These are phyloP conservation scores for Tuber umbilicatum DNA, from an alignment of 495 filamentous ascomycete genomes.

Conservation along the genomic window DNA sequence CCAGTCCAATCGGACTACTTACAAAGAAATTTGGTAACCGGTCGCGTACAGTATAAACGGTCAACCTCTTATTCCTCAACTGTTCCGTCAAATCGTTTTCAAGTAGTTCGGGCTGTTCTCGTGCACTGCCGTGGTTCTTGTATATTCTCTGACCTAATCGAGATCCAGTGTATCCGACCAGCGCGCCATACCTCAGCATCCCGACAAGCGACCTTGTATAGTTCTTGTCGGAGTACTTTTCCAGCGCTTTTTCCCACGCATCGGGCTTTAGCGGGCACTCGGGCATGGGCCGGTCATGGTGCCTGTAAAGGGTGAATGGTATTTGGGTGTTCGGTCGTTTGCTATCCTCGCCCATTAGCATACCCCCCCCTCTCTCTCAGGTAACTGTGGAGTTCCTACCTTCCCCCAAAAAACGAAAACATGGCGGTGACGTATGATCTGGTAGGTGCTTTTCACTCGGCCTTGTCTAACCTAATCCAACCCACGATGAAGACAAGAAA, in stretches of 20 bases:
- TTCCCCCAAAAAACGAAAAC: neutral
- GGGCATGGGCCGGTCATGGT: neutral
- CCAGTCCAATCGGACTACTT: neutral
- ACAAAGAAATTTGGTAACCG: neutral
- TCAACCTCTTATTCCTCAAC: neutral
- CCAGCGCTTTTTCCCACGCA: constrained; percentile 2
- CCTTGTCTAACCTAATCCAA: neutral
- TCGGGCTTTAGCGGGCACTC: neutral
- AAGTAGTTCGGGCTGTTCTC: neutral
- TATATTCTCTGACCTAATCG: neutral
- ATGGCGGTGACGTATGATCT: neutral
- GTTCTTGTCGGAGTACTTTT: neutral
- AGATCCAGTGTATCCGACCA: neutral
- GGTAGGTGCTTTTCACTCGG: neutral
- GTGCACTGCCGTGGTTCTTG: neutral
- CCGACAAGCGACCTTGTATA: neutral
- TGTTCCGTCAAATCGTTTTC: neutral
- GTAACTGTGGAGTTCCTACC: neutral
- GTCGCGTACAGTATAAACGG: neutral
- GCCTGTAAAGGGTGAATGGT: neutral
- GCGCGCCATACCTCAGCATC: constrained; percentile 2
- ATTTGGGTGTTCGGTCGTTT: constrained; percentile 1
- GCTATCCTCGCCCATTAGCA: neutral
- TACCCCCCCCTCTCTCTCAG: neutral
- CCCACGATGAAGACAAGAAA: neutral